A percentile compares a stretch with the other conserved stretches of the same genome.
These are phyloP conservation scores for Russula vinacea DNA, from an alignment of 768 basidiomycete genomes.

Conservation along the genomic window DNA sequence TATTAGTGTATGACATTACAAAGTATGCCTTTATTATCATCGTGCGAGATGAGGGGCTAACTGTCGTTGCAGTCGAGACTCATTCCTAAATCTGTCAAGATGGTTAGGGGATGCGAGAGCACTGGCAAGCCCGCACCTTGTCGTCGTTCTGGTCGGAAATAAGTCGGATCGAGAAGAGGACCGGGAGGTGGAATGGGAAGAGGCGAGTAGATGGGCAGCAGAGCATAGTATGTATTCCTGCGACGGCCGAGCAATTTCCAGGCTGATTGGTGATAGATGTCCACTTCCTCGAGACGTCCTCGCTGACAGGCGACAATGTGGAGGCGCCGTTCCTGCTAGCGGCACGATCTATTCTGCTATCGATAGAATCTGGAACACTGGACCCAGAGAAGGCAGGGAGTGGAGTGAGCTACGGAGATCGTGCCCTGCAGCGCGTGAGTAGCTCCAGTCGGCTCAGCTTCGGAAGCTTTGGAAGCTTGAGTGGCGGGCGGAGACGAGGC, in stretches of 20 bases:
- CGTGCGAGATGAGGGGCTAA: slow-evolving; percentile 27
- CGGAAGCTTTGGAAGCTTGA: slow-evolving; percentile 81
- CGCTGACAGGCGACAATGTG: slow-evolving; percentile 87
- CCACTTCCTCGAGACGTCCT: slow-evolving; percentile 92
- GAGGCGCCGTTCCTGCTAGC: slow-evolving; percentile 89
- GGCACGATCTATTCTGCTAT: slow-evolving; percentile 81
- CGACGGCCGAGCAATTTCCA: background rate
- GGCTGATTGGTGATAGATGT: slow-evolving; percentile 53
- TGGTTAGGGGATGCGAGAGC: slow-evolving; percentile 96
- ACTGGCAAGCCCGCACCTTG: slow-evolving; percentile 86
- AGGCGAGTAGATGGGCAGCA: slow-evolving; percentile 93
- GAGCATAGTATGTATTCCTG: slow-evolving; percentile 67
- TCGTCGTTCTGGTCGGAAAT: slow-evolving; percentile 89
- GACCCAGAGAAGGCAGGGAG: slow-evolving; percentile 94
- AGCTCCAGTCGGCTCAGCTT: slow-evolving; percentile 88
- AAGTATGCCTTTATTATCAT: slow-evolving; percentile 45
- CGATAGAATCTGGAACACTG: slow-evolving; percentile 85
- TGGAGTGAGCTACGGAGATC: slow-evolving; percentile 95
- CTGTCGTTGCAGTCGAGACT: slow-evolving; percentile 61
- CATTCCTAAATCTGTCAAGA: slow-evolving; percentile 75
- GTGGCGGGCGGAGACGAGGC: slow-evolving; percentile 56
- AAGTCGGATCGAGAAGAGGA: slow-evolving; percentile 95
- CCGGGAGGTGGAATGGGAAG: slow-evolving; percentile 91
- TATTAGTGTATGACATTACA: slow-evolving; percentile 92
- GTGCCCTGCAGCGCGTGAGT: slow-evolving; percentile 85